Conservation (phyloP, 768 basidiomycete genomes). For the Favolaschia claudopus region DNA sequence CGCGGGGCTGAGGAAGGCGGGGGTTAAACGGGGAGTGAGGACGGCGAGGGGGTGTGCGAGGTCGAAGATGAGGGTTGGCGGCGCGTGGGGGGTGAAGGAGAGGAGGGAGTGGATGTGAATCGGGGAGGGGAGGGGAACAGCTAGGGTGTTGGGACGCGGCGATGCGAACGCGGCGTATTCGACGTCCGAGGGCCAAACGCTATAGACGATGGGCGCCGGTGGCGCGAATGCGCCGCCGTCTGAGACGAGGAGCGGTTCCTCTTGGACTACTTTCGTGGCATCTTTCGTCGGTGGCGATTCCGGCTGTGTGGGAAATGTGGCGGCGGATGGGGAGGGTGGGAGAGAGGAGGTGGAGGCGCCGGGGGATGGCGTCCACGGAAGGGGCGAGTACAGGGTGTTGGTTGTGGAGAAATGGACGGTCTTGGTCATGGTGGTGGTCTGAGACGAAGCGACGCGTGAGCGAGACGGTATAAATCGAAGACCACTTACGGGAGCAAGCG, state of each 20-base stretch:
- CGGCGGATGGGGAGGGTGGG: conserved; percentile 11
- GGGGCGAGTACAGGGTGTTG: conserved; percentile 23
- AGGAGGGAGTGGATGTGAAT: conserved; percentile 52
- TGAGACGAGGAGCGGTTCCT: background rate
- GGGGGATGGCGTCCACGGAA: conserved; percentile 16
- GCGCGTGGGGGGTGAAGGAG: conserved; percentile 11
- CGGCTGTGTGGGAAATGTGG: background rate
- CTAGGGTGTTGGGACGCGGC: conserved; percentile 17
- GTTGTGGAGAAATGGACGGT: conserved; percentile 22
- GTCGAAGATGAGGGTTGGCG: conserved; percentile 13
- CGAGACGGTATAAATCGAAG: background rate
- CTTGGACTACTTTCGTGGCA: no score
- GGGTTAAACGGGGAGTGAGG: conserved; percentile 12
- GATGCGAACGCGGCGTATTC: background rate
- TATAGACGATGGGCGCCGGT: conserved; percentile 6
- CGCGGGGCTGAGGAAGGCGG: conserved; percentile 20
- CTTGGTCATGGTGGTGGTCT: conserved; percentile 12
- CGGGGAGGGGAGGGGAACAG: conserved; percentile 30
- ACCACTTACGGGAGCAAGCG: background rate
- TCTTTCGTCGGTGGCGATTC: background rate
- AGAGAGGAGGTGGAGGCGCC: conserved; percentile 12
- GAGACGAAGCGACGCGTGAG: background rate
- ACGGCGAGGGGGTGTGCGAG: conserved; percentile 13
- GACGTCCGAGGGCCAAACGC: conserved; percentile 9
- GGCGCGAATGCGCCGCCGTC: no score